These are phyloP conservation scores for Starmerella riodocensis DNA, from an alignment of 805 yeast species.

Conservation along the genomic window DNA sequence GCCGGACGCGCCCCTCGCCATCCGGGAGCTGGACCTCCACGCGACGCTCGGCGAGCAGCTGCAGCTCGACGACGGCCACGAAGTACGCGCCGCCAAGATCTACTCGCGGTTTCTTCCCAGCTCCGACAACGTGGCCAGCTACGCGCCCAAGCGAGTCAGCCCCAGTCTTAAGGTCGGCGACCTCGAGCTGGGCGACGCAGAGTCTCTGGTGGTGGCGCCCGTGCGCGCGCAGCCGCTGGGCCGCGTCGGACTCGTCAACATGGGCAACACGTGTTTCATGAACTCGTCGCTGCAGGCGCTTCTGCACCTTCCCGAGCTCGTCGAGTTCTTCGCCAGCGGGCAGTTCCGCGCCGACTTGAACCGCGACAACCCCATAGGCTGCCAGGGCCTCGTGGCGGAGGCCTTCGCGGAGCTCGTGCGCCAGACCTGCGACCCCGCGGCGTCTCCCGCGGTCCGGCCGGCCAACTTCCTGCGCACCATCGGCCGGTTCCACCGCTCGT, in stretches of 20 bases:
- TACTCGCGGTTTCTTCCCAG: background rate
- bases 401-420: conserved; percentile 61
- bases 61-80: background rate
- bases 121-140: background rate
- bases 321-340: conserved; percentile 52
- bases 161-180: conserved; percentile 2
- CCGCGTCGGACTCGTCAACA: conserved; percentile 75
- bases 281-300: conserved; percentile 74
- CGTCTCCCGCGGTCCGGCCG: conserved; percentile 38
- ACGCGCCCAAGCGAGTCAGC: background rate
- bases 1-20: conserved; percentile 1
- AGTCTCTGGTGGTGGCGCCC: conserved; percentile 7
- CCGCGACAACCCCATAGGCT: conserved; percentile 68
- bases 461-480: conserved; percentile 63
- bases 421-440: conserved; percentile 34
- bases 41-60: conserved; percentile 4
- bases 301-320: conserved; percentile 69
- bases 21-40: background rate
- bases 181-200: conserved; percentile 5
- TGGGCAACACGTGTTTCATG: conserved; percentile 94
- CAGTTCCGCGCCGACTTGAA: conserved; percentile 57
- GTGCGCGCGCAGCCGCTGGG: conserved; percentile 77
- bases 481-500: conserved; percentile 66
- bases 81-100: background rate
- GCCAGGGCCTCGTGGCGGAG: conserved; percentile 64